These are phyloP conservation scores for Cordyceps pruinosa DNA, from an alignment of 2,329 filamentous ascomycete genomes.

Conservation along the genomic window DNA sequence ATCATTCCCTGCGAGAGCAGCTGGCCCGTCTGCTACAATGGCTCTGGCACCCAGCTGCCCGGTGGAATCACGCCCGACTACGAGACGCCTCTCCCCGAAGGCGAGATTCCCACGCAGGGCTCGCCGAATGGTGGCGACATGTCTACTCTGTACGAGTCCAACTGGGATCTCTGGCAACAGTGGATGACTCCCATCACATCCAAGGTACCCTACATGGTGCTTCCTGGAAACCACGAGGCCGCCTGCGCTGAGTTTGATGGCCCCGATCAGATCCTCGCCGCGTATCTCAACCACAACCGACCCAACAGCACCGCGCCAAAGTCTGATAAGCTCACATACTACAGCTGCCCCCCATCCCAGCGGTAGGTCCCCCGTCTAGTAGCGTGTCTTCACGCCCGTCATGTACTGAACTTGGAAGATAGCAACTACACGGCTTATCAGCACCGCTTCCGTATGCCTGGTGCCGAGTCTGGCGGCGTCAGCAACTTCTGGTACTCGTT, in stretches of 20 bases:
- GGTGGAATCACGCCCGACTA: slow-evolving; percentile 34
- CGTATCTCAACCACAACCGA: slow-evolving; percentile 38
- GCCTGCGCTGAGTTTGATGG: slow-evolving; percentile 43
- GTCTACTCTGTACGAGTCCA: slow-evolving; percentile 42
- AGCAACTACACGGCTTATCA: slow-evolving; percentile 45
- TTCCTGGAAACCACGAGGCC: slow-evolving; percentile 45
- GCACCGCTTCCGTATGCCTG: slow-evolving; percentile 46
- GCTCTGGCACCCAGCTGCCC: slow-evolving; percentile 34
- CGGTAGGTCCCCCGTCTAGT: slow-evolving; percentile 2
- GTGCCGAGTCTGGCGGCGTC: slow-evolving; percentile 38
- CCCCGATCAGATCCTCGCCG: slow-evolving; percentile 35
- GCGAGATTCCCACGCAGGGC: slow-evolving; percentile 39
- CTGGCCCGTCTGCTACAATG: slow-evolving; percentile 47
- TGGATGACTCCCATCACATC: slow-evolving; percentile 36
- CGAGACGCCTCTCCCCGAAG: slow-evolving; percentile 35
- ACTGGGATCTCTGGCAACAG: slow-evolving; percentile 47
- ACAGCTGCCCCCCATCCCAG: slow-evolving; percentile 45
- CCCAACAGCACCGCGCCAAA: slow-evolving; percentile 33
- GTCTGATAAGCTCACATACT: slow-evolving; percentile 36
- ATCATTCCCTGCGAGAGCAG: slow-evolving; percentile 39
- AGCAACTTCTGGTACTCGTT: slow-evolving; percentile 50
- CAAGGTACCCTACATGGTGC: slow-evolving; percentile 42
- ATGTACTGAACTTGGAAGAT: background rate
- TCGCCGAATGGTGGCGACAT: slow-evolving; percentile 41
- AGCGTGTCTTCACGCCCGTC: no score